A percentile compares a stretch with the other conserved stretches of the same genome.
phyloP scores from a whole-genome alignment of 1,284 basidiomycete species.

The Trametes hirsuta region DNA sequence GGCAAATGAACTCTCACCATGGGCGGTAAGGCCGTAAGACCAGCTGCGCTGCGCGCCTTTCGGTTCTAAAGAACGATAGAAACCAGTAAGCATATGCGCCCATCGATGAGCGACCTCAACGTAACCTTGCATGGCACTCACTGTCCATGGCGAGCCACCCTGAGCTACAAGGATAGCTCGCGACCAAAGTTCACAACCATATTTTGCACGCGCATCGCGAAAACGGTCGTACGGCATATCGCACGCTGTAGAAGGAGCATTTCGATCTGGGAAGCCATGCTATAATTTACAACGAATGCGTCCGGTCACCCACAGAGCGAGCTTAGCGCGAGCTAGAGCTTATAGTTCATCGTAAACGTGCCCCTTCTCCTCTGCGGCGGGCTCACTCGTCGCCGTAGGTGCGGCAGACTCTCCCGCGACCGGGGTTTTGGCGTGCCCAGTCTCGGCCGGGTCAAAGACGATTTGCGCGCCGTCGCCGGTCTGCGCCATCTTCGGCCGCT shows the following conservation, averaged over 20 bases:
- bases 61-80: too few relatives aligned
- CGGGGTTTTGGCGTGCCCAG: constrained; percentile 31
- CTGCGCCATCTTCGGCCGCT: constrained; percentile 34
- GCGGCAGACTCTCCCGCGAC: constrained; percentile 23
- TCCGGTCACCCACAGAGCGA: constrained; percentile 16
- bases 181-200: not conserved
- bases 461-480: constrained; percentile 36
- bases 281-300: constrained; percentile 16
- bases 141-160: too few relatives aligned
- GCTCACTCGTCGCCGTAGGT: not conserved
- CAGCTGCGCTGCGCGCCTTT: too few relatives aligned
- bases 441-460: constrained; percentile 28
- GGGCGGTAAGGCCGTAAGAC: too few relatives aligned
- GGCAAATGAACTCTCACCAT: too few relatives aligned
- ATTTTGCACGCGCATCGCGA: not conserved
- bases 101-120: too few relatives aligned
- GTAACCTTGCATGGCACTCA: too few relatives aligned
- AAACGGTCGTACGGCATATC: not conserved
- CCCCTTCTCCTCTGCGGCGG: constrained; percentile 7
- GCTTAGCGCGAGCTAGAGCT: constrained; percentile 1
- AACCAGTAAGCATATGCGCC: too few relatives aligned
- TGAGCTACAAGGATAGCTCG: too few relatives aligned
- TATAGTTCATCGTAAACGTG: constrained; percentile 22
- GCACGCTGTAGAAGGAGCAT: not conserved
- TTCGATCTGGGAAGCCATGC: not conserved